Conservation (phyloP, 192 early-diverging fungal genomes). For the Coemansia furcata region DNA sequence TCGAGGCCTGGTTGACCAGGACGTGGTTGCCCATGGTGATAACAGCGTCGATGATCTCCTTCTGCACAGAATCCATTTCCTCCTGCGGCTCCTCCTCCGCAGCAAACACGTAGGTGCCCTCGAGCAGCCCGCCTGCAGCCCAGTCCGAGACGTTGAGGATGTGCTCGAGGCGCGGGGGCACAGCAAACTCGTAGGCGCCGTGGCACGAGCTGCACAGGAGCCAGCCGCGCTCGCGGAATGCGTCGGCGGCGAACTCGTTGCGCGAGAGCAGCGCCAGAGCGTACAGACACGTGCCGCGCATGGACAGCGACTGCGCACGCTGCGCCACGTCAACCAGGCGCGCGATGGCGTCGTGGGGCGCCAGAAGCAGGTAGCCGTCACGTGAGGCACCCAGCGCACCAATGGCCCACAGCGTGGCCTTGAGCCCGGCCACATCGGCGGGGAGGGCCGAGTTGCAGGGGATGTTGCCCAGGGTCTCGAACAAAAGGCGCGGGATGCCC, state of each 20-base stretch:
- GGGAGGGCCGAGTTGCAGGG: conserved; percentile 40
- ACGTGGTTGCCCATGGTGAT: conserved; percentile 48
- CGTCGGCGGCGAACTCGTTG: conserved; percentile 46
- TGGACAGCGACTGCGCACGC: conserved; percentile 30
- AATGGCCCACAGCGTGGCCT: conserved; percentile 54
- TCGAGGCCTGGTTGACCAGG: conserved; percentile 41
- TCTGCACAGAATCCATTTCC: conserved; percentile 49
- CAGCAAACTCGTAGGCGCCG: conserved; percentile 49
- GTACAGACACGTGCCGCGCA: conserved; percentile 48
- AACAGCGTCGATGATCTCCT: conserved; percentile 46
- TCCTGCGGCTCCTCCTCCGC: conserved; percentile 16
- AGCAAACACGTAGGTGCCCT: conserved; percentile 37
- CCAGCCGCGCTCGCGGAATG: conserved; percentile 46
- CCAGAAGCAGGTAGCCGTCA: conserved; percentile 44
- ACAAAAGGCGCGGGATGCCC: conserved; percentile 42
- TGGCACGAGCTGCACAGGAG: conserved; percentile 44
- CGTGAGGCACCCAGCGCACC: conserved; percentile 47
- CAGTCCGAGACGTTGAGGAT: conserved; percentile 39
- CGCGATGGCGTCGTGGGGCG: conserved; percentile 29
- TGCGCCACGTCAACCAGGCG: conserved; percentile 29
- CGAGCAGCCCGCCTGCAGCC: conserved; percentile 27
- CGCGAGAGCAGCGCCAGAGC: conserved; percentile 46
- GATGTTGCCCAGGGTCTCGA: conserved; percentile 52
- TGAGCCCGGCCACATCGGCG: conserved; percentile 34
- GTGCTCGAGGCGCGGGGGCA: conserved; percentile 34